Base-by-base conservation (phyloP, 805 yeast species). In the Candida parachauliodes region DNA sequence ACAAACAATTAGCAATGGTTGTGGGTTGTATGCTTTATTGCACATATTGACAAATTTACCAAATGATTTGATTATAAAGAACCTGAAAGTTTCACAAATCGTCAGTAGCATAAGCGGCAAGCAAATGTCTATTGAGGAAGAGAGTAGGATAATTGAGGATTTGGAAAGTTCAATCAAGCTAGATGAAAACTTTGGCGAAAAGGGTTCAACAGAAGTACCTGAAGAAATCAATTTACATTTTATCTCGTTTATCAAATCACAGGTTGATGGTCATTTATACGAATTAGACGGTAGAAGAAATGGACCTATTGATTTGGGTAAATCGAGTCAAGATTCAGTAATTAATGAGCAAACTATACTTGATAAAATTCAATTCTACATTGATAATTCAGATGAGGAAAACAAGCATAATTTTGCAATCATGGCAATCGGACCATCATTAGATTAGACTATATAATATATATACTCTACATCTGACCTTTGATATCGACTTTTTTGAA, bases 231-330 rank as follows among this genome's bases (percentile, higher is more conserved):
- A 79, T 38, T 65, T 82, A 40, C 98, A 91, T 61, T 91, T 85
- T 54, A 79, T 91, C 18, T 72, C 93, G 5, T 81, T 84, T 50
- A 68, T 84, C 8, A 79, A 75, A 49, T 70, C 72, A 17, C 60
- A 63, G 9, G 71, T 77, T 44, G 76, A 75, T 7, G 76, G 75
- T 6, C 76, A 76, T 41, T 53, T 91, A 15, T 86, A 77, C 51
- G 98, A 91, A 59, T 69, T 91, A 24, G 98, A 91, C 54, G 98
- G 98, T 1, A 72, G 98, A 46, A 70, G 94, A 46, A 60, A 60
- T 24, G 93, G 95, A 0, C 88, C 96, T 0, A 68, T 81, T 24
- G 77, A 74, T 42, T 61, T 88, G 28, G 88, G 72, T 0, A 80
- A 4, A 36, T 50, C 59, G 5, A 55, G 45, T 4, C 44, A 50